These are phyloP conservation scores for Eucalyptus polybractea DNA, from an alignment of 345 rosid genomes.

Conservation along the genomic window DNA sequence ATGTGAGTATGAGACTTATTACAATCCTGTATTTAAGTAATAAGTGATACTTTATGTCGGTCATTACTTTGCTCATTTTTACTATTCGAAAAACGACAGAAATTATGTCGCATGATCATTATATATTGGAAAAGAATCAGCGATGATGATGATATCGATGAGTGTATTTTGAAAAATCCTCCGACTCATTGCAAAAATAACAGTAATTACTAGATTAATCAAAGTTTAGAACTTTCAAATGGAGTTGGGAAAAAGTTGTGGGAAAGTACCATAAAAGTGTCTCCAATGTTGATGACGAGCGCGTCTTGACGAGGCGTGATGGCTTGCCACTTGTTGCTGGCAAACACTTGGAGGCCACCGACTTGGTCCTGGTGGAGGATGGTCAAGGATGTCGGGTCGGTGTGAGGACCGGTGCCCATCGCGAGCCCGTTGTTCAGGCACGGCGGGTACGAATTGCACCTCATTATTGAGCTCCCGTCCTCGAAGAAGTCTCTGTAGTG, in stretches of 20 bases:
- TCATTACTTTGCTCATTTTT: not conserved
- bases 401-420: slow-evolving; percentile 90
- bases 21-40: not conserved
- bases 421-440: slow-evolving; percentile 43
- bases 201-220: not conserved
- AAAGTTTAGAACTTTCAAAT: not conserved
- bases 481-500: slow-evolving; percentile 26
- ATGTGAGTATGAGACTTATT: not conserved
- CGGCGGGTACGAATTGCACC: slow-evolving; percentile 58
- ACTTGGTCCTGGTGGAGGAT: slow-evolving; percentile 84
- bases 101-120: not conserved
- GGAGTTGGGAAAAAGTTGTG: not conserved
- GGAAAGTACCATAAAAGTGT: slow-evolving; percentile 53
- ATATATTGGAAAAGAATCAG: not conserved
- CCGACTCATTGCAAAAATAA: not conserved
- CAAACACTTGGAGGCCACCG: slow-evolving; percentile 67
- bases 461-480: slow-evolving; percentile 47
- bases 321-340: slow-evolving; percentile 42
- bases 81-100: not conserved
- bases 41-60: not conserved
- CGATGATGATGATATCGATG: not conserved
- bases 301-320: slow-evolving; percentile 50
- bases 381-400: slow-evolving; percentile 70
- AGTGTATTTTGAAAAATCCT: not conserved
- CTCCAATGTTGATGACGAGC: slow-evolving; percentile 66